A percentile compares a stretch with the other conserved stretches of the same genome.
Evolutionary conservation across 1,284 basidiomycete genomes (phyloP).

Genomic region (Anthracocystis walkeri): DNA sequence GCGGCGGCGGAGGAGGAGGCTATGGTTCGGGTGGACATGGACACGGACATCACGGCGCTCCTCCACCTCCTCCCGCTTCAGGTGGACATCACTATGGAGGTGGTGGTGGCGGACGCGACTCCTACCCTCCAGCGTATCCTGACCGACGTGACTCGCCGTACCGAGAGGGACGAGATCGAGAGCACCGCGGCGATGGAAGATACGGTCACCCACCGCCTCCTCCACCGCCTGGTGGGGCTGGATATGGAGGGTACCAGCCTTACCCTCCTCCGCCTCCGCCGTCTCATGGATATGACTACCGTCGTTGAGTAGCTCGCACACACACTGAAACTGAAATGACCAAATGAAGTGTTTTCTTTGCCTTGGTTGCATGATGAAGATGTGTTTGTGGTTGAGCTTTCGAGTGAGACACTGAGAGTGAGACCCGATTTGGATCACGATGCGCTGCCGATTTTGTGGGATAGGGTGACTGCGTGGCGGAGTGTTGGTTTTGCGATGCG

Average conservation of each 20-base stretch:
- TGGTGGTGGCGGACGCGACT: constrained; percentile 26
- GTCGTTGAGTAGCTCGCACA: constrained; percentile 22
- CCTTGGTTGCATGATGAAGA: not conserved
- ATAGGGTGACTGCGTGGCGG: not conserved
- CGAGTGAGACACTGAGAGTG: not conserved
- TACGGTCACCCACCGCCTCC: constrained; percentile 44
- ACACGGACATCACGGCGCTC: constrained; percentile 13
- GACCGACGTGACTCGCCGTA: constrained; percentile 46
- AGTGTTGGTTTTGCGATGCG: constrained; percentile 2
- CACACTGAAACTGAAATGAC: not conserved
- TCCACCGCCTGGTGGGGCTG: constrained; percentile 28
- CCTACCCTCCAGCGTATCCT: constrained; percentile 27
- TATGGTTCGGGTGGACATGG: constrained; percentile 26
- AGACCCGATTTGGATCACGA: not conserved
- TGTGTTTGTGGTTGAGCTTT: not conserved
- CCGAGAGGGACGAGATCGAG: constrained; percentile 46
- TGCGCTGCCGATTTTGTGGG: not conserved
- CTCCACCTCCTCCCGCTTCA: constrained; percentile 22
- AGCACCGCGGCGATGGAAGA: constrained; percentile 33
- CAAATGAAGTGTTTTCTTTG: not conserved
- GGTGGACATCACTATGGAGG: constrained; percentile 20
- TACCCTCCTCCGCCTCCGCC: constrained; percentile 31
- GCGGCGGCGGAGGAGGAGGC: not conserved
- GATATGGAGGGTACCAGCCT: constrained; percentile 28
- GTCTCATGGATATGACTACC: constrained; percentile 42